A percentile compares a stretch with the other conserved stretches of the same genome.
Conservation (phyloP, 495 filamentous ascomycete species). For the Neurospora sp. region DNA sequence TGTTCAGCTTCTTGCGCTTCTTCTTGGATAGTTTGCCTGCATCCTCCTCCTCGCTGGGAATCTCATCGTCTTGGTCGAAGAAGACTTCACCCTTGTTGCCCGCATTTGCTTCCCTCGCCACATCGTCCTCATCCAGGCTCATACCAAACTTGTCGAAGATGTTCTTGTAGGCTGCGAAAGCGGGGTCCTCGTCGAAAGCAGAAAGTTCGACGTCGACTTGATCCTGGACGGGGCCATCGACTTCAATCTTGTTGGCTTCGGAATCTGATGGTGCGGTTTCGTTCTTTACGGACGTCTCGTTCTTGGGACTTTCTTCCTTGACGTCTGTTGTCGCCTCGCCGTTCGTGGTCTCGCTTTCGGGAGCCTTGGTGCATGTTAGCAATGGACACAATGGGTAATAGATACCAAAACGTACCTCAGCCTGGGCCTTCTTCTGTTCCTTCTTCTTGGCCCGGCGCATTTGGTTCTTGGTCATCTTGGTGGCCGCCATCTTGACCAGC, state of each 20-base stretch:
- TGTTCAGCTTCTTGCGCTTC: constrained; percentile 79
- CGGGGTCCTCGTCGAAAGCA: constrained; percentile 55
- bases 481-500: constrained; percentile 37
- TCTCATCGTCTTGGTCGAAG: constrained; percentile 78
- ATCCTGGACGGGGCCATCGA: constrained; percentile 36
- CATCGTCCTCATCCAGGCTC: constrained; percentile 40
- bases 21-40: constrained; percentile 79
- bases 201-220: constrained; percentile 25
- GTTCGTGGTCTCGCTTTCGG: constrained; percentile 8
- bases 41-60: constrained; percentile 76
- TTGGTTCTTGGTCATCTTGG: constrained; percentile 75
- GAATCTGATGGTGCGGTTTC: constrained; percentile 14
- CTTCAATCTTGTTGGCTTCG: constrained; percentile 33
- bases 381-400: neutral
- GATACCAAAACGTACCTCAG: constrained; percentile 27
- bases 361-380: constrained; percentile 16
- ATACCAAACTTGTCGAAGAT: constrained; percentile 63
- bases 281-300: neutral
- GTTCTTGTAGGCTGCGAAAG: constrained; percentile 72
- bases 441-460: constrained; percentile 83
- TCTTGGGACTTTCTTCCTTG: constrained; percentile 20
- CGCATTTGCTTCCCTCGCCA: constrained; percentile 52
- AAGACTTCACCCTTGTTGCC: constrained; percentile 80
- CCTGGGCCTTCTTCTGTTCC: constrained; percentile 58
- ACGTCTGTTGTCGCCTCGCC: constrained; percentile 18